Base-by-base conservation (phyloP, 2,329 filamentous ascomycete genomes). In the Neoscytalidium dimidiatum region DNA sequence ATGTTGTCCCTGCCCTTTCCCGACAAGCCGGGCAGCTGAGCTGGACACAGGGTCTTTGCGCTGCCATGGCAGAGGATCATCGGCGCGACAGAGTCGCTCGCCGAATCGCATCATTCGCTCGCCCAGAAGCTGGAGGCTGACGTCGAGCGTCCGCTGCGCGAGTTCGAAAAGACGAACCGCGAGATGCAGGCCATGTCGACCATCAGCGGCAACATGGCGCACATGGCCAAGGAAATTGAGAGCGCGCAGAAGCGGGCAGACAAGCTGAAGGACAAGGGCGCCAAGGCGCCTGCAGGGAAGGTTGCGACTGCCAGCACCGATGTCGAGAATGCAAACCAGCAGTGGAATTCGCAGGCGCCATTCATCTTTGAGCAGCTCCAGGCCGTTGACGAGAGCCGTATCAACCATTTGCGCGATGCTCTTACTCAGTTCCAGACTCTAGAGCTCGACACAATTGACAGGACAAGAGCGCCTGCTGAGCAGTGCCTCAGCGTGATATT, bases 331-430 rank as follows among this genome's bases (percentile, higher is more conserved):
- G 90, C 92, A n/a, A 87, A 84, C 49, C 86, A 90, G 69, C 91
- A 96, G 75, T 99, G 95, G 95, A 90, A 97, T 64, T 93, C 92
- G 0, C 93, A 97, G 77, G 92, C 95, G 14, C 95, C 95, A 1
- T 98, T 92, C 78, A 90, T 97, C 67, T 97, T 96, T 74, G 95
- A 99, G 79, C 91, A 90, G 67, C 86, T 99, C 28, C 95, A 99
- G 76, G 90, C 92, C 5, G 82, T 96, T 33, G 95, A 99, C 74
- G 95, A 99, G 80, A 89, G 87, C 71, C 88, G 95, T 64, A 83
- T 96, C 69, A 97, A 97, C 77, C 90, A 96, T 73, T 83, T 99
- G 66, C 90, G 94, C 67, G 94, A 98, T 77, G 86, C 92, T 44
- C 85, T 99, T 66, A 98, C 95, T 0, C 94, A 97, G 73, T 91